Conservation (phyloP, 2,329 filamentous ascomycete species). For the Aspergillus japonicus region DNA sequence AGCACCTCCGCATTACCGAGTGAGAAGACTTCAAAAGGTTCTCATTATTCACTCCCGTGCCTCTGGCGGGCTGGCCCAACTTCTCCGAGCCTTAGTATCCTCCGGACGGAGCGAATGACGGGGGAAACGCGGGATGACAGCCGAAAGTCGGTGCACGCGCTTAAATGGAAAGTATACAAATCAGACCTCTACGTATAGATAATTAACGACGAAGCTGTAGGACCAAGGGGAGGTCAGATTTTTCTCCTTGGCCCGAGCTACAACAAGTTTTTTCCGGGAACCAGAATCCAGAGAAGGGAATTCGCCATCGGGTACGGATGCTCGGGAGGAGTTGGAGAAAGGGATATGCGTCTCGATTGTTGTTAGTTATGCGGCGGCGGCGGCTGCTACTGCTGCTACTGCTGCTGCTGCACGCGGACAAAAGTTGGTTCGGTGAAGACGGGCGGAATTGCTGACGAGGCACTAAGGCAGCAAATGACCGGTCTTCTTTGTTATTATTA, state of each 20-base stretch:
- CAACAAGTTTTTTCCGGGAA: background rate
- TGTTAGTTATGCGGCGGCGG: slow-evolving; percentile 6
- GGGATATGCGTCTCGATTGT: slow-evolving; percentile 27
- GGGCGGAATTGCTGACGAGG: slow-evolving; percentile 10
- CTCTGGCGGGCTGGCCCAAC: background rate
- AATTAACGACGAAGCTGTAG: too few relatives aligned
- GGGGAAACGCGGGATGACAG: slow-evolving; percentile 8
- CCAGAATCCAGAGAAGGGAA: slow-evolving; percentile 5
- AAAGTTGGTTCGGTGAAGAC: slow-evolving; percentile 16
- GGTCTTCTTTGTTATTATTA: background rate
- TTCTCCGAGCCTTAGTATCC: background rate
- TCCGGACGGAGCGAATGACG: slow-evolving; percentile 5
- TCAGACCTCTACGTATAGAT: background rate
- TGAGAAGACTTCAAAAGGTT: slow-evolving; percentile 4
- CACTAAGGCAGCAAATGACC: slow-evolving; percentile 1
- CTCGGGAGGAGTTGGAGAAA: slow-evolving; percentile 13
- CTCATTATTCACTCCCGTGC: slow-evolving; percentile 1
- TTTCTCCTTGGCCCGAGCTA: background rate
- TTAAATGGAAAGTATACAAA: background rate
- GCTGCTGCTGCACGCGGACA: slow-evolving; percentile 19
- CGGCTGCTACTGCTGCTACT: slow-evolving; percentile 7
- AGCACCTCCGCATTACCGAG: background rate
- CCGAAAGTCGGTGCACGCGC: slow-evolving; percentile 11
- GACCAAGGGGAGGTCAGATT: background rate
- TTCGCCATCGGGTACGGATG: slow-evolving; percentile 26